Evolutionary conservation across 2,329 filamentous ascomycete genomes (phyloP).

Genomic region (Stemphylium beticola): DNA sequence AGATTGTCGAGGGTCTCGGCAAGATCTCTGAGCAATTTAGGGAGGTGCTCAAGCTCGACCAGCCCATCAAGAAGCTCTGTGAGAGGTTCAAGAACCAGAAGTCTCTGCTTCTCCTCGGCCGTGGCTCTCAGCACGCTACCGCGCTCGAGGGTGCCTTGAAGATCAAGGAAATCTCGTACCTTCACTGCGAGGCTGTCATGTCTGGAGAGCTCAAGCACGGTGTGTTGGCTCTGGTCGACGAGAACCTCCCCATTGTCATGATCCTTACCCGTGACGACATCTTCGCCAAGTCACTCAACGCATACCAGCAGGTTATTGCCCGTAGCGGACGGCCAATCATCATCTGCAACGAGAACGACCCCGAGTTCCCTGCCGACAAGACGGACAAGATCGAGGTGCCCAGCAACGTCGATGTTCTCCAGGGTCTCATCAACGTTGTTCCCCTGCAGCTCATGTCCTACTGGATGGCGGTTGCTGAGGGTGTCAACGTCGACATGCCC

Average conservation of each 20-base stretch:
- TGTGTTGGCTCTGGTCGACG: constrained; percentile 94
- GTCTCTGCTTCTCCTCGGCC: constrained; percentile 88
- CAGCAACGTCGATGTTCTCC: constrained; percentile 90
- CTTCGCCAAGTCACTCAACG: constrained; percentile 99
- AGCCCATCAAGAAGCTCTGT: constrained; percentile 93
- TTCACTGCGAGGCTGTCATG: constrained; percentile 99
- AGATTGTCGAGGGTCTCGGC: constrained; percentile 93
- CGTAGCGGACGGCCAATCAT: constrained; percentile 96
- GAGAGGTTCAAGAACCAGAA: constrained; percentile 97
- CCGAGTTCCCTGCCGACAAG: constrained; percentile 85
- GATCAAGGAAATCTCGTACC: constrained; percentile 99
- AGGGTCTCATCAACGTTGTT: constrained; percentile 97
- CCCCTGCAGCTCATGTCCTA: constrained; percentile 98
- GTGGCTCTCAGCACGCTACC: constrained; percentile 95
- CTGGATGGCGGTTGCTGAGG: constrained; percentile 96
- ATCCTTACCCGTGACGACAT: constrained; percentile 95
- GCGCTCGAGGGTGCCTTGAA: constrained; percentile 96
- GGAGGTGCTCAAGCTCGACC: constrained; percentile 87
- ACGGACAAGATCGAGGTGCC: constrained; percentile 98
- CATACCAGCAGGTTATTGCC: constrained; percentile 98
- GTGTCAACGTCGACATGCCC: constrained; percentile 97
- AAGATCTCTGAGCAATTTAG: constrained; percentile 91
- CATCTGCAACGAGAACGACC: constrained; percentile 91
- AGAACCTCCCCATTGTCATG: constrained; percentile 99
- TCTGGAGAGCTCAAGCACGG: constrained; percentile 99